Evolutionary conservation across 805 yeast genomes (phyloP), one percentile per base, ranked within the genome.

Genomic region (Wickerhamomyces bovis): DNA sequence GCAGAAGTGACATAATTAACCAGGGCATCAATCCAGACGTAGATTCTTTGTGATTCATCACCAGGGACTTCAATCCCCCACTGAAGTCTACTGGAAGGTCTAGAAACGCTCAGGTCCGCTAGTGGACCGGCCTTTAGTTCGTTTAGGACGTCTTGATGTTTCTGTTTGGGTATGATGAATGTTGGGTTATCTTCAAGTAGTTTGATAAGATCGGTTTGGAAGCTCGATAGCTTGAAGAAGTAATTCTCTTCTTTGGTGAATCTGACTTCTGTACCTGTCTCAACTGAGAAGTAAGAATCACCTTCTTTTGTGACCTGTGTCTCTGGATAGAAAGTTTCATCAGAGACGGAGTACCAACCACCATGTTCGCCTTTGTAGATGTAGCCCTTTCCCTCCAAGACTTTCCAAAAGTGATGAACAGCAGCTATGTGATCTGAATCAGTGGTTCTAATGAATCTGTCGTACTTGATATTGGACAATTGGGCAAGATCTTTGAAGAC

Each of bases 1-100:
- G 78, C 68, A 1, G 88, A 75, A 1, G 97, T 86, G 5, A 89
- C 45, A 60, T 94, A 94, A 63, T 89, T 94, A 39, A 85, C 73
- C 40, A 94, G 71, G 0, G 99, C 99, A 67, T 94, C 99, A 49
- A 94, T 83, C 99, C 99, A 94, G 15, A 94, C 99, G 58, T 94
- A 94, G 44, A 94, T 81, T 42, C 76, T 83, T 61, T 92, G 98
- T 1, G 81, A 57, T 0, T 73, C 66, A 58, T 90, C 96, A 20
- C 73, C 71, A 2, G 99, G 98, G 2, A 92, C 97, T 7, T 77
- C 77, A 22, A 94, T 83, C 0, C 97, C 97, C 99, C 99, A 94
- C 26, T 75, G 67, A 38, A 89, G 71, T 49, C 99, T 71, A 10
- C 81, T 68, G 0, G 80, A 60, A 0, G 98, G 97, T 52, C 99